These are phyloP conservation scores for Phytophthora melonis DNA, from an alignment of 352 stramenopile genomes.

Conservation along the genomic window DNA sequence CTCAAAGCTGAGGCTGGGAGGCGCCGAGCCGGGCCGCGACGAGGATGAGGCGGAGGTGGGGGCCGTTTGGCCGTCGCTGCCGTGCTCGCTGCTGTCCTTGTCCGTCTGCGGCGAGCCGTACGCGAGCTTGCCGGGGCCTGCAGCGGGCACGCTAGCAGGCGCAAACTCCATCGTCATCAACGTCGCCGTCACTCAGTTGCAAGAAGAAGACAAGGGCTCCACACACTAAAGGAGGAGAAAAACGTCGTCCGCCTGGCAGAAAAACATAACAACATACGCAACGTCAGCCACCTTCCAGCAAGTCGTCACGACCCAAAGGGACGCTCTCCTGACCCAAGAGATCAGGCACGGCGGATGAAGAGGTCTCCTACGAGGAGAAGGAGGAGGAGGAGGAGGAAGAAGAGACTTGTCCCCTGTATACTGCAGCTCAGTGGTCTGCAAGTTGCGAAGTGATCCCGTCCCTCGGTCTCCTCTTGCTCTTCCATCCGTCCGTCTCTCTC, in stretches of 20 bases:
- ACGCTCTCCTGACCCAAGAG: too few relatives aligned
- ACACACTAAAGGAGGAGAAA: background rate
- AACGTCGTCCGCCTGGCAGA: background rate
- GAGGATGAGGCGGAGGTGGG: background rate
- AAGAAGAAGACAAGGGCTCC: background rate
- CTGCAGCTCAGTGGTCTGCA: background rate
- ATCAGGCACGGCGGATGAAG: background rate
- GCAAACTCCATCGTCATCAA: constrained; percentile 48
- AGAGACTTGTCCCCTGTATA: background rate
- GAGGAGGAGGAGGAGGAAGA: background rate
- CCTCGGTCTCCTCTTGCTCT: background rate
- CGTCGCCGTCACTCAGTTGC: background rate
- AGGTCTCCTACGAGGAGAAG: background rate
- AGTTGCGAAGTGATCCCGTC: background rate
- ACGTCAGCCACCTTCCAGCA: background rate
- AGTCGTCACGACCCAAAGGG: background rate
- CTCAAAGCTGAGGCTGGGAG: constrained; percentile 48
- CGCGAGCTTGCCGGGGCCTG: constrained; percentile 14
- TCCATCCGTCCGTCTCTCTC: background rate
- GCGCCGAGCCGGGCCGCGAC: constrained; percentile 6
- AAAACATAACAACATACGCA: background rate
- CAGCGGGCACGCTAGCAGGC: constrained; percentile 13
- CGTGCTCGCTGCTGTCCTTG: constrained; percentile 4
- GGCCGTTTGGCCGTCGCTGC: background rate
- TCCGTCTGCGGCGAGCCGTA: constrained; percentile 20